Evolutionary conservation across 495 filamentous ascomycete genomes (phyloP).

Genomic region (Amniculicola lignicola): DNA sequence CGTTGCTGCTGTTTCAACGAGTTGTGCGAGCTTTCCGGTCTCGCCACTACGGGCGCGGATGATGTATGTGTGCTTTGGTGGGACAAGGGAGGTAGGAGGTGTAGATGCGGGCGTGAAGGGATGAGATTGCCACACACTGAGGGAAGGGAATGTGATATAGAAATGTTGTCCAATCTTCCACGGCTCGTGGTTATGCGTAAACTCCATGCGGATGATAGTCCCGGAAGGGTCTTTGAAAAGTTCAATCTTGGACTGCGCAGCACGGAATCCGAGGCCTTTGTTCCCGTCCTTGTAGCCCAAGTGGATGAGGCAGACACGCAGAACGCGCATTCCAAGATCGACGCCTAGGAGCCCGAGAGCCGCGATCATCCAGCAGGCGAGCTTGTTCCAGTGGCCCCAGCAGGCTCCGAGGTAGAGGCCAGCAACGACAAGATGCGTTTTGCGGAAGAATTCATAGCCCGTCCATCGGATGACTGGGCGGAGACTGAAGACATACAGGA

Average conservation of each 20-base stretch:
- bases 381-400: constrained; percentile 63
- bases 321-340: constrained; percentile 52
- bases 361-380: constrained; percentile 62
- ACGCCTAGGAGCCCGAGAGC: constrained; percentile 55
- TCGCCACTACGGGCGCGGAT: constrained; percentile 59
- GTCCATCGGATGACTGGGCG: constrained; percentile 56
- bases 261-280: constrained; percentile 45
- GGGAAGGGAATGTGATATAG: constrained; percentile 58
- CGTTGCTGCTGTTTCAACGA: constrained; percentile 27
- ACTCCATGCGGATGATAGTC: constrained; percentile 56
- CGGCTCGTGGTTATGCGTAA: constrained; percentile 52
- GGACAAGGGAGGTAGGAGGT: constrained; percentile 40
- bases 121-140: constrained; percentile 64
- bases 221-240: constrained; percentile 50
- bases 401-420: constrained; percentile 65
- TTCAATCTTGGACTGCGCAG: constrained; percentile 49
- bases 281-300: constrained; percentile 35
- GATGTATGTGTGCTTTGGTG: constrained; percentile 58
- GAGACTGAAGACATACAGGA: constrained; percentile 52
- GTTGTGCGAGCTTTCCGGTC: constrained; percentile 52
- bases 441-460: constrained; percentile 66
- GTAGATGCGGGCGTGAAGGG: constrained; percentile 60
- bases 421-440: constrained; percentile 61
- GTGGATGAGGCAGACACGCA: constrained; percentile 55
- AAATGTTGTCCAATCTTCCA: constrained; percentile 67